Base-by-base conservation (phyloP, 2,329 filamentous ascomycete species). In the Aspergillus fischeri region DNA sequence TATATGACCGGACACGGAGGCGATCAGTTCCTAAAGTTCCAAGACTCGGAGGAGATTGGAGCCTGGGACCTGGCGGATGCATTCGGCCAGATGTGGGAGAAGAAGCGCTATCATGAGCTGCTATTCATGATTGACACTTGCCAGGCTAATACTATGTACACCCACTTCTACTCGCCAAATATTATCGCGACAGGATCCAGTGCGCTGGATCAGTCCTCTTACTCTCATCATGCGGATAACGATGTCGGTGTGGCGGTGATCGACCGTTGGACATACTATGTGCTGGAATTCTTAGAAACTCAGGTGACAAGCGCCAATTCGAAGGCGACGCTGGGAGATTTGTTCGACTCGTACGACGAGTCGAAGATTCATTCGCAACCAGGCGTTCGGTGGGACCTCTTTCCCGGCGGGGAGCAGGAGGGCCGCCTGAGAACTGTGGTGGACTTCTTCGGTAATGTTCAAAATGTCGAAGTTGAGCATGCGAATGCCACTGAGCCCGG, bases 121-220 rank as follows among this genome's bases (percentile, higher is more conserved):
- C 85, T 99, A 57, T 99, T 99, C 81, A 99, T 99, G 94, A 99
- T 99, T 76, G 94, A 99, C 75, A 99, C 94, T 0, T 99, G 94
- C 78, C 94, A 99, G 78, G 94, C 94, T 55, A 99, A 99, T 75
- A 99, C 94, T 32, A 97, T 99, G 92, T 99, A 96, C 78, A 93
- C 88, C 72, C 93, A 96, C 67, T 91, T 99, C 70, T 99, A 99
- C 80, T 96, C 92, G 4, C 93, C 93, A 50, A 97, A 97, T 70
- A 97, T 99, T 68, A 92, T 99, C 68, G 94, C 94, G 0, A 99
- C 95, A 0, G 94, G 94, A n/a, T 96, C 91, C 32, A 95, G 90
- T 3, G 92, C 94, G 73, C 88, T 97, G 60, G 93, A 97, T 71
- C 91, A 99, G 75, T 96, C 91, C 4, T 96, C 90, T 0, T 99